phyloP scores from a whole-genome alignment of 768 basidiomycete genomes.

The Leucosporidium yakuticum region DNA sequence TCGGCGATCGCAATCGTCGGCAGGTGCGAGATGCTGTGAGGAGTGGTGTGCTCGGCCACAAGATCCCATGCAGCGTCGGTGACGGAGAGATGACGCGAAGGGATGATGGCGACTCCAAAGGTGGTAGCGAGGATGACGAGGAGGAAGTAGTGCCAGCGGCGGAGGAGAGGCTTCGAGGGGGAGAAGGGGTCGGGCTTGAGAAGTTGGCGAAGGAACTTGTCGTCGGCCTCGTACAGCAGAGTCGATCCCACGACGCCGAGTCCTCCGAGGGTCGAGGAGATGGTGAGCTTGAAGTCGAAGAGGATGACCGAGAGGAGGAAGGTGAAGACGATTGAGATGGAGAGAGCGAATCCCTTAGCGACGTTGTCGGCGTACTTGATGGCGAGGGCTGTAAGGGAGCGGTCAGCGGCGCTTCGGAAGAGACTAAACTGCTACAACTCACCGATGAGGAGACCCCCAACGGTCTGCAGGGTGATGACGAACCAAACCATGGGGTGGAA shows the following conservation, averaged over 20 bases:
- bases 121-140: constrained; percentile 12
- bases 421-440: not conserved
- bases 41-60: constrained; percentile 3
- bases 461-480: constrained; percentile 28
- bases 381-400: constrained; percentile 7
- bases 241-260: constrained; percentile 21
- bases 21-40: not conserved
- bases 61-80: constrained; percentile 23
- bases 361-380: constrained; percentile 34
- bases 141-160: constrained; percentile 20
- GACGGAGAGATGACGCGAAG: constrained; percentile 16
- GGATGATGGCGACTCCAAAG: constrained; percentile 13
- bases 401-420: not conserved
- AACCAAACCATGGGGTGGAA: constrained; percentile 27
- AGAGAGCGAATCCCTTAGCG: constrained; percentile 28
- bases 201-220: not conserved
- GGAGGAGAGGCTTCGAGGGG: constrained; percentile 9
- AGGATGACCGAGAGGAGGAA: constrained; percentile 31
- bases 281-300: constrained; percentile 28
- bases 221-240: constrained; percentile 15
- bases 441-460: constrained; percentile 33
- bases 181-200: not conserved
- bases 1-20: constrained; percentile 27
- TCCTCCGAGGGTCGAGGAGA: constrained; percentile 20
- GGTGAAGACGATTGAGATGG: constrained; percentile 34